A percentile compares a stretch with the other conserved stretches of the same genome.
These are phyloP conservation scores for Yamadazyma friedrichii DNA, from an alignment of 1,139 yeast genomes.

Conservation along the genomic window DNA sequence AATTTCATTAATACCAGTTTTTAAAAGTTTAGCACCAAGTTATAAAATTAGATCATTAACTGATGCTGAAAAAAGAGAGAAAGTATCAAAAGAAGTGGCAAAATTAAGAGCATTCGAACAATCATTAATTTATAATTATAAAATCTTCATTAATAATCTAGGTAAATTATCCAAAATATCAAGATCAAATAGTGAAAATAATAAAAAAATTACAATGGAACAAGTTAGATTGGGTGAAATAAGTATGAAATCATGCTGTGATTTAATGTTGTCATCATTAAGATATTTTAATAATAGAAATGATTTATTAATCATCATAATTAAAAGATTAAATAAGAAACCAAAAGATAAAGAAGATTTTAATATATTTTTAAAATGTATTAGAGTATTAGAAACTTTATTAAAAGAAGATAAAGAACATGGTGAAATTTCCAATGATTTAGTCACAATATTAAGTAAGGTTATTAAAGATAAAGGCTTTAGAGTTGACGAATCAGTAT, in stretches of 20 bases:
- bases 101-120: slow-evolving; percentile 79
- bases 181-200: slow-evolving; percentile 39
- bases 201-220: slow-evolving; percentile 33
- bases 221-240: slow-evolving; percentile 53
- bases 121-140: slow-evolving; percentile 65
- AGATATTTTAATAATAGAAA: slow-evolving; percentile 79
- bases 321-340: slow-evolving; percentile 63
- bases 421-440: slow-evolving; percentile 79
- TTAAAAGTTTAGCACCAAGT: slow-evolving; percentile 83
- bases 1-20: slow-evolving; percentile 78
- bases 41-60: slow-evolving; percentile 81
- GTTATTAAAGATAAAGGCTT: slow-evolving; percentile 72
- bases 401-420: slow-evolving; percentile 68
- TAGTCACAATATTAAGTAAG: slow-evolving; percentile 64
- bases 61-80: slow-evolving; percentile 77
- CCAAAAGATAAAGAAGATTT: slow-evolving; percentile 45
- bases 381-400: slow-evolving; percentile 63
- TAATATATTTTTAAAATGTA: slow-evolving; percentile 55
- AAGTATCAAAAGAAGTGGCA: slow-evolving; percentile 79
- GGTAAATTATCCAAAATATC: slow-evolving; percentile 40
- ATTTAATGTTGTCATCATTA: slow-evolving; percentile 58
- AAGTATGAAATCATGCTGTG: slow-evolving; percentile 78
- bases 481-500: slow-evolving; percentile 79
- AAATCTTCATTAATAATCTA: slow-evolving; percentile 61
- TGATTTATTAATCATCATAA: slow-evolving; percentile 65